Evolutionary conservation across 305 asterid genomes (phyloP), one percentile per base, ranked within the genome.

Genomic region (Ajuga reptans): DNA sequence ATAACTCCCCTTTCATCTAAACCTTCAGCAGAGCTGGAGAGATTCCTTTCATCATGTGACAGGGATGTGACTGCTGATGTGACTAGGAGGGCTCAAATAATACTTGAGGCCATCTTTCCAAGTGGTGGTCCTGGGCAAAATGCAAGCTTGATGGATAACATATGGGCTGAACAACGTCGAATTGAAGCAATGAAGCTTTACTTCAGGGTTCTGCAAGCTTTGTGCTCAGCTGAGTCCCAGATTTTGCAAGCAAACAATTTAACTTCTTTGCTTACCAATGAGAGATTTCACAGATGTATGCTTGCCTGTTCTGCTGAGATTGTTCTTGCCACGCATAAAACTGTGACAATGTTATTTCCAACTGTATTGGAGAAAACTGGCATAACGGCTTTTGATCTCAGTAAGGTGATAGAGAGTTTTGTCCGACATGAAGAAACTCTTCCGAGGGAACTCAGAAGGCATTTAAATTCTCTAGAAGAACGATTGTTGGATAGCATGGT

Each of bases 251-350:
- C 71, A 10, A 87, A 71, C 83, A 94, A 91, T 82, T 81, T 94
- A 78, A 91, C 95, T 41, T 84, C 96, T 51, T 76, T 91, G 88
- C 87, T 94, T 71, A 88, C 95, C 53, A 94, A 89, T 64, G 99
- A 91, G 84, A 88, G 95, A 84, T 94, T 94, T 74, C 99, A 94
- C 75, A 84, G 98, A 81, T 94, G 99, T 75, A 91, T 94, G 99
- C 97, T 94, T 36, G 98, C 99, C 53, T 94, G 99, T 81, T 94
- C 99, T 11, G 96, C 98, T 11, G 99, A 94, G 78, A 87, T 94
- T 59, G 98, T 94, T 80, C 99, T 94, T 66, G 98, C 99, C 68
- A 94, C 99, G 9, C 99, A 94, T 78, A 91, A 91, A 84, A 94
- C 99, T 9, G 97, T 87, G 53, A 91, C 97, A 15, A 89, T 94